phyloP scores from a whole-genome alignment of 306 rosid species.

The Oxytropis ochrocephala region DNA sequence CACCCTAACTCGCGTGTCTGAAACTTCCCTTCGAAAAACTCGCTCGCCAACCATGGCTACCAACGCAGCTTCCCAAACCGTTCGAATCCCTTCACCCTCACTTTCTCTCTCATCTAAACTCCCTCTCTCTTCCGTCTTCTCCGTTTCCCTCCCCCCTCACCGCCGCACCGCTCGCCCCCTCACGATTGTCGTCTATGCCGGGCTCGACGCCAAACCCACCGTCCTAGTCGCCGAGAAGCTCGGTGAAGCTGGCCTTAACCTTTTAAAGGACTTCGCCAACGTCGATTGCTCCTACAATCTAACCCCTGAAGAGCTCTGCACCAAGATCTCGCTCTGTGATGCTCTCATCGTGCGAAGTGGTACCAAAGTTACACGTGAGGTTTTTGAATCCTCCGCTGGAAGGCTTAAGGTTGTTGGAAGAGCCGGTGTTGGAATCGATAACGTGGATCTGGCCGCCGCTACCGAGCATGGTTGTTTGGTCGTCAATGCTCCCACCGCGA shows the following conservation, averaged over 20 bases:
- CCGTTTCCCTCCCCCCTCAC: constrained; percentile 30
- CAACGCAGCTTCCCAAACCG: constrained; percentile 36
- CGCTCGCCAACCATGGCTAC: constrained; percentile 54
- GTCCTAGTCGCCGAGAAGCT: constrained; percentile 94
- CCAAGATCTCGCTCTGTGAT: constrained; percentile 98
- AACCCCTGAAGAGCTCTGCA: constrained; percentile 82
- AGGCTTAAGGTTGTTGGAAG: constrained; percentile 93
- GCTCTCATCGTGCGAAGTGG: constrained; percentile 94
- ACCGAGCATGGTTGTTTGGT: constrained; percentile 94
- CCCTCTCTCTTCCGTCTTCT: constrained; percentile 45
- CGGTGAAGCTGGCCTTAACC: constrained; percentile 68
- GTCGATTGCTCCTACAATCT: constrained; percentile 87
- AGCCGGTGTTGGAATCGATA: constrained; percentile 97
- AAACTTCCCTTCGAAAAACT: background rate
- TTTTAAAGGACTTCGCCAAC: constrained; percentile 73
- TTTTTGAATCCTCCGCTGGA: constrained; percentile 85
- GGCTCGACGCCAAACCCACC: constrained; percentile 76
- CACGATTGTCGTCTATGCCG: constrained; percentile 48
- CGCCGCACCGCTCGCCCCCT: constrained; percentile 22
- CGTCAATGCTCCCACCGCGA: constrained; percentile 95
- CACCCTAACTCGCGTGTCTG: too few species aligned
- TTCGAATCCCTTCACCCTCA: constrained; percentile 33
- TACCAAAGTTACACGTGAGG: constrained; percentile 87
- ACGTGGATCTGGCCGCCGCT: constrained; percentile 99
- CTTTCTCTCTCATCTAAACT: constrained; percentile 63